A percentile compares a stretch with the other conserved stretches of the same genome.
phyloP scores from a whole-genome alignment of 2,329 filamentous ascomycete species.

The Myriangium duriaei region DNA sequence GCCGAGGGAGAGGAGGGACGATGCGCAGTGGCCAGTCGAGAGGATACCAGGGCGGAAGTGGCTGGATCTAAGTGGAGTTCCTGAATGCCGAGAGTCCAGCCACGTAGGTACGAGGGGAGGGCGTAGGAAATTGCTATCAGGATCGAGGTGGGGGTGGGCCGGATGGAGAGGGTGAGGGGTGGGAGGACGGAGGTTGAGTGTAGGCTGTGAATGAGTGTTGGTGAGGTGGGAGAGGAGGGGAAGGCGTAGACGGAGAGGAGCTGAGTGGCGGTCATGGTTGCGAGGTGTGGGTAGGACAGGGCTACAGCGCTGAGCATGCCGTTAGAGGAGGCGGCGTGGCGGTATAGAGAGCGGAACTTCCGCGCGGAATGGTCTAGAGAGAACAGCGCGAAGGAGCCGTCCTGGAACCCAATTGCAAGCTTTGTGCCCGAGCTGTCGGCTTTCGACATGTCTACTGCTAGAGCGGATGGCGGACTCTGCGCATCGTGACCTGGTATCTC shows the following conservation, averaged over 20 bases:
- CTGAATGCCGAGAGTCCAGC: constrained; percentile 87
- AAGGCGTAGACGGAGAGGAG: constrained; percentile 67
- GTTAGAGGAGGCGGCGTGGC: constrained; percentile 48
- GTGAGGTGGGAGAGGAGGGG: constrained; percentile 19
- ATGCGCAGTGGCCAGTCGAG: constrained; percentile 39
- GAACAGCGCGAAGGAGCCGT: constrained; percentile 63
- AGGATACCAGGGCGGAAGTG: constrained; percentile 36
- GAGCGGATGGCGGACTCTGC: constrained; percentile 42
- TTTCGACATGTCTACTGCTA: constrained; percentile 45
- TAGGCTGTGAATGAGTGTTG: constrained; percentile 56
- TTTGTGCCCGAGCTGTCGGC: constrained; percentile 15
- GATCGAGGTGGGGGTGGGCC: constrained; percentile 50
- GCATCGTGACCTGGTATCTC: constrained; percentile 11
- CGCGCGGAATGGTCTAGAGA: constrained; percentile 37
- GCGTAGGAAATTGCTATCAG: constrained; percentile 83
- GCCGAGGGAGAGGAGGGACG: constrained; percentile 31
- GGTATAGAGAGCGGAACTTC: constrained; percentile 40
- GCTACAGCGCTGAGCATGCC: constrained; percentile 59
- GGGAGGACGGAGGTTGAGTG: constrained; percentile 67
- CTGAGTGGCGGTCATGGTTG: constrained; percentile 65
- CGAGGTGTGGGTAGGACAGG: constrained; percentile 59
- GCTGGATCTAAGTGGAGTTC: constrained; percentile 56
- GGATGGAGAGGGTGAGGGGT: constrained; percentile 71
- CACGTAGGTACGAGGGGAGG: constrained; percentile 59
- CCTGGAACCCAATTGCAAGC: constrained; percentile 51